These are phyloP conservation scores for Auricularia auricula-judae DNA, from an alignment of 768 basidiomycete species.

Conservation along the genomic window DNA sequence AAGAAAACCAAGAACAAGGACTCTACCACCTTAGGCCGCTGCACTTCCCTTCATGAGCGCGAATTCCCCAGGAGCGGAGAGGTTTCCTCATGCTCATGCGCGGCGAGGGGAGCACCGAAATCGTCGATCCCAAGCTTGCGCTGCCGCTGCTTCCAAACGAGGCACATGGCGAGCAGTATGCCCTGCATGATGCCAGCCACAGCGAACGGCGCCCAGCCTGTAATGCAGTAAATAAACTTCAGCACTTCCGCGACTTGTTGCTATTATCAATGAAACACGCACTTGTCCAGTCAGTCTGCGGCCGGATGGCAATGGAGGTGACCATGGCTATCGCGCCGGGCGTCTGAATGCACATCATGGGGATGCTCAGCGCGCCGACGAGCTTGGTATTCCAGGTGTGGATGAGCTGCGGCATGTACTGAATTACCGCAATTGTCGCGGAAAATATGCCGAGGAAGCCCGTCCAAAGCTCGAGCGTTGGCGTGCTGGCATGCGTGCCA, in stretches of 20 bases:
- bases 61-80: neutral
- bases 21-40: neutral
- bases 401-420: constrained; percentile 81
- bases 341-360: constrained; percentile 92
- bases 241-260: too few species aligned
- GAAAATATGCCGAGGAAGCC: constrained; percentile 79
- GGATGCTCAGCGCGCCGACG: constrained; percentile 87
- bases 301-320: constrained; percentile 57
- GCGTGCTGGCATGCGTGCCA: constrained; percentile 25
- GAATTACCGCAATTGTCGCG: constrained; percentile 64
- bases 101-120: constrained; percentile 55
- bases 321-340: constrained; percentile 88
- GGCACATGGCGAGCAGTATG: constrained; percentile 70
- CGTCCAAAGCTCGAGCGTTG: constrained; percentile 52
- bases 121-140: constrained; percentile 69
- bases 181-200: constrained; percentile 81
- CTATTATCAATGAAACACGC: constrained; percentile 7
- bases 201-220: constrained; percentile 74
- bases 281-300: constrained; percentile 17
- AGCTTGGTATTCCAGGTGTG: constrained; percentile 70
- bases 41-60: neutral
- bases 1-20: too few species aligned
- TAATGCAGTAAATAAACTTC: neutral
- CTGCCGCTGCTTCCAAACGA: constrained; percentile 78
- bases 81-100: neutral